A percentile compares a stretch with the other conserved stretches of the same genome.
These are phyloP conservation scores for Daldinia decipiens DNA, from an alignment of 495 filamentous ascomycete genomes.

Conservation along the genomic window DNA sequence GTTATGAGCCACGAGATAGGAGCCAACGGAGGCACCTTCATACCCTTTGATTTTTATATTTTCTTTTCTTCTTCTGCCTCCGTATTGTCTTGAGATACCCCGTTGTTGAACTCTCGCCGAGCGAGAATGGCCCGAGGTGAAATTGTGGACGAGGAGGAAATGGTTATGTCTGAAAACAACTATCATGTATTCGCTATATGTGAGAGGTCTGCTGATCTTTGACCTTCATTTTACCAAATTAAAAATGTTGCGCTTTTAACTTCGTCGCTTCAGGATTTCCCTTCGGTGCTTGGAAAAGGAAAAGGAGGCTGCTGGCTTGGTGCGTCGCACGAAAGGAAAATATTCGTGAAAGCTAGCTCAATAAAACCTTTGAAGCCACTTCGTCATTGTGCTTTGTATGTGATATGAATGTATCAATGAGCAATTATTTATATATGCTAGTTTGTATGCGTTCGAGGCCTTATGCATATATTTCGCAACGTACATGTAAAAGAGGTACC, in stretches of 20 bases:
- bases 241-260: slow-evolving; percentile 17
- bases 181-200: slow-evolving; percentile 28
- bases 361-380: slow-evolving; percentile 28
- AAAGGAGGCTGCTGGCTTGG: slow-evolving; percentile 6
- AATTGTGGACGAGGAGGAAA: slow-evolving; percentile 38
- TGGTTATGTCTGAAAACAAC: slow-evolving; percentile 17
- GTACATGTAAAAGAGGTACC: too few species aligned
- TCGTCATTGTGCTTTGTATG: background rate
- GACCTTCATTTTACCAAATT: slow-evolving; percentile 23
- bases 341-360: slow-evolving; percentile 29
- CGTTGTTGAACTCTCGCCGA: slow-evolving; percentile 49
- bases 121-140: slow-evolving; percentile 44
- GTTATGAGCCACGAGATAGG: slow-evolving; percentile 38
- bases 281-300: slow-evolving; percentile 30
- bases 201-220: slow-evolving; percentile 39
- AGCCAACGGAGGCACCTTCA: slow-evolving; percentile 46
- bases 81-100: slow-evolving; percentile 50
- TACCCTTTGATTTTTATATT: slow-evolving; percentile 42
- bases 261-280: slow-evolving; percentile 27
- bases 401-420: background rate
- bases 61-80: slow-evolving; percentile 43
- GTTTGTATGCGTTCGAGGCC: background rate
- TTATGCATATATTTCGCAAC: background rate
- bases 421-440: background rate
- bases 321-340: slow-evolving; percentile 15